Evolutionary conservation across 495 filamentous ascomycete species (phyloP), one percentile per base, ranked within the genome.

Genomic region (Tuber brumale): DNA sequence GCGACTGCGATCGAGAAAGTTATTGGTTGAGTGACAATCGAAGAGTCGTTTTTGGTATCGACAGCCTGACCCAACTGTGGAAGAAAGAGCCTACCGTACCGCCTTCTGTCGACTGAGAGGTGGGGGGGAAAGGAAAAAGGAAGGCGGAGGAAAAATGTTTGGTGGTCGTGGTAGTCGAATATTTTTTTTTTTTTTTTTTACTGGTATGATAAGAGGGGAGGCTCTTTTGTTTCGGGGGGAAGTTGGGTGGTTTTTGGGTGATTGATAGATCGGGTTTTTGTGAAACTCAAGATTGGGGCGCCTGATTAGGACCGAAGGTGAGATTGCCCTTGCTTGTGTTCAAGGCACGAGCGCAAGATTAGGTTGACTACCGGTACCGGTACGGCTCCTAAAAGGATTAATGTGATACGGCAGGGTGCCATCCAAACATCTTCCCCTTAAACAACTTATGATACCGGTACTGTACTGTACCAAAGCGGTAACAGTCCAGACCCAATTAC

Each of bases 21-120:
- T 35, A 66, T 66, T 66, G 57, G 57, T 66, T 66, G 57, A 6
- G 57, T 14, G 57, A 66, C 27, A 66, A 66, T 66, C 57, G 57
- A 35, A 35, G 57, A 35, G 27, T 35, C 19, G 27, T 31, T 66
- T 66, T 35, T 35, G 57, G 57, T 35, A 66, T 66, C 57, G 57
- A 35, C 57, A 1, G 27, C 27, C 1, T 14, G 19, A 66, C 27
- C 16, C 31, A 6, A 35, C 57, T 35, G 57, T 18, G 12, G 57
- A 18, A 31, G n/a, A 31, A 66, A 31, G 27, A 66, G 27, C 0
- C 9, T 57, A 31, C 12, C 10, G 57, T 4, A 12, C n/a, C n/a
- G n/a, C n/a, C n/a, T 66, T 35, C 6, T 19, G 14, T 66, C 57
- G 27, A 66, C 57, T 16, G 57, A 35, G n/a, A 27, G 18, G n/a